These are phyloP conservation scores for Apiospora arundinis DNA, from an alignment of 2,329 filamentous ascomycete genomes.

Conservation along the genomic window DNA sequence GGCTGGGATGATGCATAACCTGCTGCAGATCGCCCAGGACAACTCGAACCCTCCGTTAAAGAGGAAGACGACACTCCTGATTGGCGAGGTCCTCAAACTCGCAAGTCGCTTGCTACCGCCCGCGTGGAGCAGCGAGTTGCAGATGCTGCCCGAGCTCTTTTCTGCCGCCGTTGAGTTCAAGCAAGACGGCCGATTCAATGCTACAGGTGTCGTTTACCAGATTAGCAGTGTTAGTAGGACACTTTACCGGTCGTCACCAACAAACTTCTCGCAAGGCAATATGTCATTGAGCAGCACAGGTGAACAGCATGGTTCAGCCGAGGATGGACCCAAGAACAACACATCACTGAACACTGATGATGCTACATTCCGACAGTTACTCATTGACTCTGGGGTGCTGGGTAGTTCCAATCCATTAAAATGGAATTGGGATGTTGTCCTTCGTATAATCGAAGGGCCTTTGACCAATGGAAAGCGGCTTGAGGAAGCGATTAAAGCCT, in stretches of 20 bases:
- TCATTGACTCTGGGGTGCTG: constrained; percentile 83
- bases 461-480: constrained; percentile 88
- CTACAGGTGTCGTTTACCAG: constrained; percentile 92
- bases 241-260: constrained; percentile 77
- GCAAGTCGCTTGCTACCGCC: constrained; percentile 84
- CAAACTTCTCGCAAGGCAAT: constrained; percentile 45
- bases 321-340: constrained; percentile 62
- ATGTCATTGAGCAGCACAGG: constrained; percentile 52
- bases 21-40: constrained; percentile 71
- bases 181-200: constrained; percentile 75
- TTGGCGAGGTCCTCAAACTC: constrained; percentile 90
- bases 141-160: constrained; percentile 87
- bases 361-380: constrained; percentile 66
- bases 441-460: constrained; percentile 90
- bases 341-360: constrained; percentile 62
- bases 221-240: constrained; percentile 97
- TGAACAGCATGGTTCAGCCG: constrained; percentile 56
- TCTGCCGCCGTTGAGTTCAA: constrained; percentile 75
- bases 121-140: constrained; percentile 81
- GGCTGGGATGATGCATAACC: constrained; percentile 71
- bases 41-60: constrained; percentile 74
- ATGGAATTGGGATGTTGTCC: constrained; percentile 96
- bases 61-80: constrained; percentile 86
- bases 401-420: constrained; percentile 90
- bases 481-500: constrained; percentile 91